Conservation (phyloP, 768 basidiomycete species). For the Pisolithus marmoratus region DNA sequence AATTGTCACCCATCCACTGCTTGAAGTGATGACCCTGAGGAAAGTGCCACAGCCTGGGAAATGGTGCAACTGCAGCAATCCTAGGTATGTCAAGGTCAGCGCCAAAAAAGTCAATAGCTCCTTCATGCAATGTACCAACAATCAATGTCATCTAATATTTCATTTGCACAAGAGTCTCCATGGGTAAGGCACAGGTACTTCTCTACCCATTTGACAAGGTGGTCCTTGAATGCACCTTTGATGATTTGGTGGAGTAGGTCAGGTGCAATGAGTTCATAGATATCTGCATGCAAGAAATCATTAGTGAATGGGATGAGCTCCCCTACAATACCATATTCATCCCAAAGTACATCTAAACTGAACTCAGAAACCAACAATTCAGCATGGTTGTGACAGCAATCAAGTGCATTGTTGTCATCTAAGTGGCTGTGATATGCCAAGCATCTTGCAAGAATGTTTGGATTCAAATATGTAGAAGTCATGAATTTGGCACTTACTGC, state of each 20-base stretch:
- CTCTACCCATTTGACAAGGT: slow-evolving; percentile 28
- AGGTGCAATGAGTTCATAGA: slow-evolving; percentile 22
- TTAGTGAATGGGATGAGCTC: slow-evolving; percentile 29
- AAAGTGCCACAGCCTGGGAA: slow-evolving; percentile 24
- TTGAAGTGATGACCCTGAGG: slow-evolving; percentile 27
- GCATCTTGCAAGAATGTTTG: no score
- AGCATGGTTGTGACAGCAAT: no score
- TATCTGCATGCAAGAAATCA: slow-evolving; percentile 27
- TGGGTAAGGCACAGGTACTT: slow-evolving; percentile 14
- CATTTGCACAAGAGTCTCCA: slow-evolving; percentile 8
- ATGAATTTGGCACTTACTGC: no score
- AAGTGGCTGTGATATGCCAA: no score
- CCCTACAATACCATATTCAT: slow-evolving; percentile 27
- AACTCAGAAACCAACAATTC: no score
- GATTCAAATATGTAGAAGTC: no score
- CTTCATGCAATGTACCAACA: slow-evolving; percentile 12
- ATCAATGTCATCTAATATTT: slow-evolving; percentile 28
- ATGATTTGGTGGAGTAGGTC: slow-evolving; percentile 29
- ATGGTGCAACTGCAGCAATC: slow-evolving; percentile 22
- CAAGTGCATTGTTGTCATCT: no score
- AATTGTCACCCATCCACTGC: slow-evolving; percentile 39
- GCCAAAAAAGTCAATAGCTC: neutral
- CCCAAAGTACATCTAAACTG: slow-evolving; percentile 16
- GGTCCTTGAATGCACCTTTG: slow-evolving; percentile 32
- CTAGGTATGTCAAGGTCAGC: slow-evolving; percentile 6